Evolutionary conservation across 2,329 filamentous ascomycete genomes (phyloP).

Genomic region (Xylaria digitata): DNA sequence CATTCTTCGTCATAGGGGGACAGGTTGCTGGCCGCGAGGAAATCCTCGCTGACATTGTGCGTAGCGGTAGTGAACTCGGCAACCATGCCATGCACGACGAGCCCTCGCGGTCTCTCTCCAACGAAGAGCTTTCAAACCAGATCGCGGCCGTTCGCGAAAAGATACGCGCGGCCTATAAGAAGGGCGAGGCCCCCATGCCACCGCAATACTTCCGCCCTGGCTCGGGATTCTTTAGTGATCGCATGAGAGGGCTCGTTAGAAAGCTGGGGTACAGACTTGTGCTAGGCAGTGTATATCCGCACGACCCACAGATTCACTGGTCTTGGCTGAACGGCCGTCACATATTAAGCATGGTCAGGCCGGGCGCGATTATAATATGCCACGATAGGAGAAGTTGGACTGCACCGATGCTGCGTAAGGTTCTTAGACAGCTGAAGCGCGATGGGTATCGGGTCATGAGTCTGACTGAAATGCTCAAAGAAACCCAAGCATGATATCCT

Average conservation of each 20-base stretch:
- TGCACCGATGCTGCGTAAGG: constrained; percentile 77
- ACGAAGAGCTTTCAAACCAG: constrained; percentile 70
- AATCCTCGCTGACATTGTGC: constrained; percentile 68
- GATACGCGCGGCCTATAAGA: constrained; percentile 52
- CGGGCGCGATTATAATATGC: constrained; percentile 84
- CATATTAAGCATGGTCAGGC: constrained; percentile 80
- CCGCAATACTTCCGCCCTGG: constrained; percentile 82
- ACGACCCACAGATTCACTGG: constrained; percentile 85
- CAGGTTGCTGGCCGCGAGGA: constrained; percentile 72
- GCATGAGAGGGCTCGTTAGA: constrained; percentile 72
- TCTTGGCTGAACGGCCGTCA: constrained; percentile 78
- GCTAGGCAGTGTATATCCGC: constrained; percentile 87
- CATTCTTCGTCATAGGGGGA: constrained; percentile 88
- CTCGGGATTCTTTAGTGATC: constrained; percentile 81
- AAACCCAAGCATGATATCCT: constrained; percentile 35
- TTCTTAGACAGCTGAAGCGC: constrained; percentile 76
- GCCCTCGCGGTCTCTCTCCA: constrained; percentile 71
- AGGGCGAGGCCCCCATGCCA: constrained; percentile 53
- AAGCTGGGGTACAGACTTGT: constrained; percentile 76
- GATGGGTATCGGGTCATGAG: constrained; percentile 79
- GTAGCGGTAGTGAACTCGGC: constrained; percentile 75
- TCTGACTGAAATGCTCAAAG: constrained; percentile 72
- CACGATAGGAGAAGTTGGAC: constrained; percentile 90
- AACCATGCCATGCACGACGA: constrained; percentile 94
- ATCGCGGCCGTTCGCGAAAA: constrained; percentile 68